Base-by-base conservation (phyloP, 345 rosid species). In the Populus deltoides region DNA sequence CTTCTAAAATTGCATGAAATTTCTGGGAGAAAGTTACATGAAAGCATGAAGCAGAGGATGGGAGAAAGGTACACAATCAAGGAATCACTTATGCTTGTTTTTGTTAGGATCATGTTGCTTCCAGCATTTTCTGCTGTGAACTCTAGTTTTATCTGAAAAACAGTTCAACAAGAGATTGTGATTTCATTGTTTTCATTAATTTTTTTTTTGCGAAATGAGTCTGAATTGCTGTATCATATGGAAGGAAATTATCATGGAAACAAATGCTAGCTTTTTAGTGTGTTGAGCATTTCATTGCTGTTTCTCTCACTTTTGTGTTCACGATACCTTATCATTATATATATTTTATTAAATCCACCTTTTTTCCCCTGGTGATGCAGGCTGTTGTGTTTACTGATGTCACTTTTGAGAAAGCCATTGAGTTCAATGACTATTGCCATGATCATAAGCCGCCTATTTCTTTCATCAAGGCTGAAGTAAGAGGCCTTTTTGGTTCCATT, bases 401-500 rank as follows among this genome's bases (percentile, higher is more conserved):
- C 77, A 88, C 87, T 86, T 73, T 92, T 53, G 91, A 90, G 66
- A 90, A 82, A 80, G 98, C 99, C 70, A 82, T 88, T 18, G 97
- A 96, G 77, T 91, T 92, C 69, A 83, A 96, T 85, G 97, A 96
- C 74, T 92, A 87, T 79, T 96, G 99, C 78, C 99, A 86, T 81
- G 84, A 69, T 80, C 94, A 88, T 67, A 91, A 88, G 57, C 98
- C 98, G 65, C 92, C 99, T 24, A 93, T 96, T 36, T 77, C 97
- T 82, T 96, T 96, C 80, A 86, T 96, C 79, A 93, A 89, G 81
- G 83, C 98, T 81, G 99, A 93, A 85, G 93, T 93, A 57, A 87
- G 97, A 83, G 99, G 99, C 68, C 93, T 96, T 68, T 96, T 96
- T 88, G 99, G 98, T 73, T 87, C 94, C 16, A 85, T 96, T 38